These are phyloP conservation scores for Lepiota brunneoincarnata DNA, from an alignment of 768 basidiomycete species.

Conservation along the genomic window DNA sequence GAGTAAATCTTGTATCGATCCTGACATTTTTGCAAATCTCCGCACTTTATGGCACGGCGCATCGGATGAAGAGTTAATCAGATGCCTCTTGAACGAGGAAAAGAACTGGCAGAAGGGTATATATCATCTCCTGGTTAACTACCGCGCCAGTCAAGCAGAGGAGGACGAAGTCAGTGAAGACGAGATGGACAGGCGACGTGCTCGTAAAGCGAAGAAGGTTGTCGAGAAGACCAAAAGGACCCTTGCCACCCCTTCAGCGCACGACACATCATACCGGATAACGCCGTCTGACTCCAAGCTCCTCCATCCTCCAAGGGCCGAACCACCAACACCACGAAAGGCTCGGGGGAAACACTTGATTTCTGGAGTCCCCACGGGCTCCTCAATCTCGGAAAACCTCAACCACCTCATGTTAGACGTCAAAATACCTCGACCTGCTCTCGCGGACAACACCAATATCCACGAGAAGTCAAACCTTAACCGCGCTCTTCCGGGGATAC, in stretches of 20 bases:
- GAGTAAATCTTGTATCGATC: constrained; percentile 67
- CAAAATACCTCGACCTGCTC: constrained; percentile 23
- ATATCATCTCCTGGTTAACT: constrained; percentile 85
- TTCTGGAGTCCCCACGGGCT: not conserved
- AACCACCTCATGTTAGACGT: constrained; percentile 10
- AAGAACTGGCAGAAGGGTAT: constrained; percentile 96
- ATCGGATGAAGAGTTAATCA: constrained; percentile 69
- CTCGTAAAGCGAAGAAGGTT: constrained; percentile 25
- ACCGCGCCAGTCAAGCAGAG: constrained; percentile 77
- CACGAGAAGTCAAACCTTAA: not conserved
- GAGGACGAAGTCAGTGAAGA: constrained; percentile 43
- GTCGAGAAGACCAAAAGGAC: constrained; percentile 5
- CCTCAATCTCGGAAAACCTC: constrained; percentile 20
- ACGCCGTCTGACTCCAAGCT: constrained; percentile 55
- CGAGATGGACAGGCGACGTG: constrained; percentile 34
- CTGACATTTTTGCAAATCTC: constrained; percentile 87
- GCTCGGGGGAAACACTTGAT: constrained; percentile 1
- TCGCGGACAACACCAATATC: constrained; percentile 19
- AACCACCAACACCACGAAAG: constrained; percentile 10
- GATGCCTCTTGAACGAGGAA: constrained; percentile 59
- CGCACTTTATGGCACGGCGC: constrained; percentile 89
- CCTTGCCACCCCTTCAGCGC: constrained; percentile 18
- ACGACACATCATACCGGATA: constrained; percentile 54
- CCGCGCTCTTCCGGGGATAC: constrained; percentile 38
- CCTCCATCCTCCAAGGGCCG: constrained; percentile 10